phyloP scores from a whole-genome alignment of 2,329 filamentous ascomycete genomes.

The Cercospora sp. region DNA sequence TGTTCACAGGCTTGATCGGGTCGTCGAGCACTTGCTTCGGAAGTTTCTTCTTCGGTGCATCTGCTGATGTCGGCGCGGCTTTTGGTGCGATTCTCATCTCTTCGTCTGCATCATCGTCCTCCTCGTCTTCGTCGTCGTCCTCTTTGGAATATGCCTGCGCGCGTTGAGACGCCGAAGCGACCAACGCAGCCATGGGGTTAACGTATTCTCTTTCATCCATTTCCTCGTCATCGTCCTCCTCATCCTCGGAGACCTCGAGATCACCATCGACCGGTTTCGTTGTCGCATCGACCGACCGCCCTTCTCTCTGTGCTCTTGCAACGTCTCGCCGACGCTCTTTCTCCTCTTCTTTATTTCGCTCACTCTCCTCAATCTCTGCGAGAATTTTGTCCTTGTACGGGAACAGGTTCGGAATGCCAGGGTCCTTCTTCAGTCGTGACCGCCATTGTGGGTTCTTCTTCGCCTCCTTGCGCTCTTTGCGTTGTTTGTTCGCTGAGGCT shows the following conservation, averaged over 20 bases:
- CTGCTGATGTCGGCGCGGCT: constrained; percentile 7
- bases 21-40: constrained; percentile 94
- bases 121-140: constrained; percentile 59
- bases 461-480: constrained; percentile 81
- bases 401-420: constrained; percentile 94
- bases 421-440: constrained; percentile 93
- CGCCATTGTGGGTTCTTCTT: constrained; percentile 99
- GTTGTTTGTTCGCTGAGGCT: constrained; percentile 83
- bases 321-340: constrained; percentile 68
- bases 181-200: constrained; percentile 88
- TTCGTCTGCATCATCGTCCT: constrained; percentile 50
- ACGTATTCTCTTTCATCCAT: constrained; percentile 65
- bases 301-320: constrained; percentile 52
- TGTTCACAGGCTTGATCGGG: constrained; percentile 78
- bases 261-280: constrained; percentile 55
- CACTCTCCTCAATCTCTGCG: constrained; percentile 89
- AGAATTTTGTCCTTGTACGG: constrained; percentile 96
- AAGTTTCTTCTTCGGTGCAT: constrained; percentile 64
- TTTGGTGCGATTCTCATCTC: constrained; percentile 9
- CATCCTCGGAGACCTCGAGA: constrained; percentile 51
- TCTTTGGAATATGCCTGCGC: constrained; percentile 67
- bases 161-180: constrained; percentile 78
- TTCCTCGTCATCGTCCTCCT: constrained; percentile 56
- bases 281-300: constrained; percentile 39
- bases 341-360: constrained; percentile 78